Evolutionary conservation across 768 basidiomycete species (phyloP), one percentile per base, ranked within the genome.

Genomic region (Boletus rufocinnamomeus): DNA sequence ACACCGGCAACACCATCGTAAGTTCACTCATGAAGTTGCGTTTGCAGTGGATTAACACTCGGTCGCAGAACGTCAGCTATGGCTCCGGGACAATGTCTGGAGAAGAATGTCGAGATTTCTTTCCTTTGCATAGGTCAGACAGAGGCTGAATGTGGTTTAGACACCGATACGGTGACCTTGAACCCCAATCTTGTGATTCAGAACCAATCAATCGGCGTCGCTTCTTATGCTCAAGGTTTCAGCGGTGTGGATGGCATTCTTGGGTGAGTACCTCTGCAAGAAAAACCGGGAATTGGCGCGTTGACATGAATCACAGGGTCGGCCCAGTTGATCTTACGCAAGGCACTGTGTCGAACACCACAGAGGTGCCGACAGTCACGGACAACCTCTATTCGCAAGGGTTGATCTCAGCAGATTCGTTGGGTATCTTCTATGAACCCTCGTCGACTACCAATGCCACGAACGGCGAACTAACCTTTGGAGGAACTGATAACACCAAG

Each of bases 381-480:
- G 80, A 85, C 71, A 86, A 81, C 68, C 76, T 85, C 14, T 81
- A 75, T 68, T 37, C 70, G 11, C 76, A 83, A 65, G 79, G 80
- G 11, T 69, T 69, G 3, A 85, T 86, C 59, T 48, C 75, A 16
- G 62, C 72, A 14, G 70, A 82, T 60, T 74, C 76, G 4, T 72
- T 85, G 54, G 82, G 81, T 6, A 81, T 84, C 65, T 84, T 75
- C 51, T 86, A 79, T 63, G 68, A 75, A 56, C 84, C 83, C 16
- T 79, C 81, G 5, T 80, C 80, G 1, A 51, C 63, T 10, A 46
- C 62, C 4, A 57, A 63, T 13, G 67, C 70, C 13, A 62, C 73
- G 34, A 84, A 85, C 60, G 84, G 84, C 49, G 82, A 85, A 65
- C 72, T 87, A 25, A 78, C 75, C 8, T 84, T 85, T 58, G 85